Percentiles rank a stretch among this genome's conserved stretches.
phyloP scores from a whole-genome alignment of 805 yeast genomes.

The Candida nanaspora region DNA sequence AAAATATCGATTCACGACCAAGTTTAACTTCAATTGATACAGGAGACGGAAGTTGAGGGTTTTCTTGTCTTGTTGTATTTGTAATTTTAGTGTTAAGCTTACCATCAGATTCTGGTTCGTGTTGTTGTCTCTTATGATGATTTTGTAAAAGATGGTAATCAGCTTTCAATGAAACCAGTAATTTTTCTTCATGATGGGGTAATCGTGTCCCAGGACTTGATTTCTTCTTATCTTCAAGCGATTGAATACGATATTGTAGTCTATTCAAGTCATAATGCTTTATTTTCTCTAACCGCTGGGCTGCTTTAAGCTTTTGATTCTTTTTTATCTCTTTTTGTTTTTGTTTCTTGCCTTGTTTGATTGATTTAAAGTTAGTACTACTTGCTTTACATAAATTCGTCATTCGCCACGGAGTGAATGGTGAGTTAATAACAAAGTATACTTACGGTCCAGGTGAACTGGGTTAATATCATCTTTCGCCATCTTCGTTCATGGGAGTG shows the following conservation, averaged over 20 bases:
- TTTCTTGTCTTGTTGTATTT: too few species aligned
- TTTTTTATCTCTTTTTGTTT: constrained; percentile 21
- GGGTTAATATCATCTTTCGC: constrained; percentile 15
- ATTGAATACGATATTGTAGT: constrained; percentile 13
- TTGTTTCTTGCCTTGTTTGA: constrained; percentile 4
- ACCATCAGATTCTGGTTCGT: background rate
- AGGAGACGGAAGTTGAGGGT: too few species aligned
- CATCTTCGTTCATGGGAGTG: too few species aligned
- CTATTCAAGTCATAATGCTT: constrained; percentile 16
- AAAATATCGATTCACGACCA: constrained; percentile 47
- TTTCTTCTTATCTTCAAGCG: constrained; percentile 19
- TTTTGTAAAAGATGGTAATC: constrained; percentile 36
- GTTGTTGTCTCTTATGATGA: constrained; percentile 12
- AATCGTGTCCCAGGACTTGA: constrained; percentile 25
- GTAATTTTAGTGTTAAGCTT: too few species aligned
- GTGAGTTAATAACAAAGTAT: too few species aligned
- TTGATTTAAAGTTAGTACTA: background rate
- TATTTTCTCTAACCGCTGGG: constrained; percentile 17
- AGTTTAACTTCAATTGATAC: constrained; percentile 25
- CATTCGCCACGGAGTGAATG: too few species aligned
- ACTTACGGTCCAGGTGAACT: constrained; percentile 14
- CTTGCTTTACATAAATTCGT: too few species aligned
- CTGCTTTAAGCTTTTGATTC: constrained; percentile 13
- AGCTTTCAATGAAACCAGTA: constrained; percentile 25
- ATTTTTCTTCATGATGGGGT: constrained; percentile 26